Percentiles rank a stretch among this genome's conserved stretches.
These are phyloP conservation scores for Corylus avellana DNA, from an alignment of 306 rosid genomes.

Conservation along the genomic window DNA sequence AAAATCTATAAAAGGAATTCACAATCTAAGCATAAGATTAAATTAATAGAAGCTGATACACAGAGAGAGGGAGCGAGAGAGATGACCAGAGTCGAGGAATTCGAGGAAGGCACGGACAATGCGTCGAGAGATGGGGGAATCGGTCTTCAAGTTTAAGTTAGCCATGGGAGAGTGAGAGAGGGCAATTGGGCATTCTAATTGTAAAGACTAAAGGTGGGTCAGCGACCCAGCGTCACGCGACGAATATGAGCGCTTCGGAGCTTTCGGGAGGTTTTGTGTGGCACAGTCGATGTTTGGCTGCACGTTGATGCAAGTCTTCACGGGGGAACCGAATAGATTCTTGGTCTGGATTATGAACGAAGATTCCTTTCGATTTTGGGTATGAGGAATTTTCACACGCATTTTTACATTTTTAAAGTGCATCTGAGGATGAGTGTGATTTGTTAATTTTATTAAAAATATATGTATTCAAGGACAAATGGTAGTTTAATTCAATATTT, in stretches of 20 bases:
- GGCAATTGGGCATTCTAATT: conserved; percentile 23
- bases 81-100: conserved; percentile 67
- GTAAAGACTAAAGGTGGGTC: background rate
- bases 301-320: background rate
- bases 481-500: too few species aligned
- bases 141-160: conserved; percentile 42
- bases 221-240: background rate
- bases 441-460: too few species aligned
- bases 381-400: too few species aligned
- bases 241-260: background rate
- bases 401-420: too few species aligned
- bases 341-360: background rate
- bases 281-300: background rate
- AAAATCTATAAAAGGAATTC: background rate
- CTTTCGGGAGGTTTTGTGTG: conserved; percentile 7
- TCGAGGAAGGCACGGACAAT: conserved; percentile 73
- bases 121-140: conserved; percentile 77
- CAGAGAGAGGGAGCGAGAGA: conserved; percentile 1
- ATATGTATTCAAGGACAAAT: too few species aligned
- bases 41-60: background rate
- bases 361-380: too few species aligned
- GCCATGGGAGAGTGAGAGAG: conserved; percentile 38
- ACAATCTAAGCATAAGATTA: background rate
- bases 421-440: too few species aligned
- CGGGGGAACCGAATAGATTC: background rate